Percentiles rank a stretch among this genome's conserved stretches.
These are phyloP conservation scores for Davidsoniella virescens DNA, from an alignment of 2,329 filamentous ascomycete genomes.

Conservation along the genomic window DNA sequence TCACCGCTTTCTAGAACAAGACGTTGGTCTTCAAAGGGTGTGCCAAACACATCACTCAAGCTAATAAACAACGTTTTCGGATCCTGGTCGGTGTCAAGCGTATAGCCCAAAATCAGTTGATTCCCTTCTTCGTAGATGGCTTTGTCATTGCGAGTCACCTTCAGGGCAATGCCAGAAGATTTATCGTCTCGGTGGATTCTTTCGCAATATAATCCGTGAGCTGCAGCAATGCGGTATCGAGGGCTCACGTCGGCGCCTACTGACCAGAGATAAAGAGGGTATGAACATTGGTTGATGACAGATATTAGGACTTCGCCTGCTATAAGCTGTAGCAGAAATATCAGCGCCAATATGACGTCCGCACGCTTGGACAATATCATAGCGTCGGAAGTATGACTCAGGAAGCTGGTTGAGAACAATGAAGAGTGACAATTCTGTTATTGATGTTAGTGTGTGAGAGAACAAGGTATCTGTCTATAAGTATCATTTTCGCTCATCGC, in stretches of 20 bases:
- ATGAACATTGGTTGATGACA: slow-evolving; percentile 24
- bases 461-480: no score
- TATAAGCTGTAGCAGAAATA: no score
- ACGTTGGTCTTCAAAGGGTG: slow-evolving; percentile 22
- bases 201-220: slow-evolving; percentile 21
- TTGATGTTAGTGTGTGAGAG: no score
- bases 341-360: no score
- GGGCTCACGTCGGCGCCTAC: slow-evolving; percentile 20
- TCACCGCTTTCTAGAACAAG: slow-evolving; percentile 19
- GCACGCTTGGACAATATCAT: no score
- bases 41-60: slow-evolving; percentile 25
- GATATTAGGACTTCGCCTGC: slow-evolving; percentile 16
- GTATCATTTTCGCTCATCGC: no score
- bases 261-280: slow-evolving; percentile 23
- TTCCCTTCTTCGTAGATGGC: slow-evolving; percentile 24
- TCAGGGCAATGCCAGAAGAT: slow-evolving; percentile 25
- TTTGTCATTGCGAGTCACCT: slow-evolving; percentile 21
- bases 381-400: no score
- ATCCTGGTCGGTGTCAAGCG: slow-evolving; percentile 18
- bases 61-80: slow-evolving; percentile 23
- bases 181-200: slow-evolving; percentile 21
- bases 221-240: slow-evolving; percentile 17
- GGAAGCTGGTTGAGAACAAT: no score
- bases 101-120: slow-evolving; percentile 26
- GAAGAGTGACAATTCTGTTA: no score